Base-by-base conservation (phyloP, 1,284 basidiomycete genomes). In the Coriolopsis trogii region DNA sequence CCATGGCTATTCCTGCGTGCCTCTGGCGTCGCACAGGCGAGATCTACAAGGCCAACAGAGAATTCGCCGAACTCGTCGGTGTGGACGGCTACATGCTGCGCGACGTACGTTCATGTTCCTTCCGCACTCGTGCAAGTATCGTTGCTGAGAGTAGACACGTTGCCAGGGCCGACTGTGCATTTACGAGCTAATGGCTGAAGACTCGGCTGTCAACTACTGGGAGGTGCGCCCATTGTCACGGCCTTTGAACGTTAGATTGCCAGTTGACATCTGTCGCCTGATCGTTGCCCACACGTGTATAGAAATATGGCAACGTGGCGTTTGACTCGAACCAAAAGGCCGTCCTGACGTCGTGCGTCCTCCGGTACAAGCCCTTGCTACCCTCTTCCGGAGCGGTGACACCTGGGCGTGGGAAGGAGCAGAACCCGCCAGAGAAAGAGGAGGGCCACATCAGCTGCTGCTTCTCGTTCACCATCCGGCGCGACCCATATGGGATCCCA, bases 11-110 rank as follows among this genome's bases (percentile, higher is more conserved):
- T 8, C 97, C 97, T 0, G 94, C 94, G 0, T 99, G 96, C 63
- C 80, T 99, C 6, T 99, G 96, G 97, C 79, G 95, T 25, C 77
- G 96, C 41, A 98, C 96, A 1, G 97, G 97, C 23, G 95, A 99
- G 73, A 98, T 99, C 54, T 98, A 98, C 79, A 98, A 95, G 73
- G 96, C 87, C 33, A 99, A 99, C 68, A 85, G 93, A 54, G 95
- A 98, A 72, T 96, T 96, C 70, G 87, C 91, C 3, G 91, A 93
- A 63, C 74, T 96, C 2, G 87, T 95, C 15, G 91, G 92, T 2
- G 80, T 93, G 2, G 88, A 92, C 55, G 89, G 91, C 25, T 84
- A 84, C 57, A 85, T 87, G 80, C 79, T 93, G 67, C 82, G 90
- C 15, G 90, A 93, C 55, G 90, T 87, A 60, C 64, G 81, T 73